Percentiles rank a stretch among this genome's conserved stretches.
Evolutionary conservation across 2,329 filamentous ascomycete genomes (phyloP).

Genomic region (Neonectria neomacrospora): DNA sequence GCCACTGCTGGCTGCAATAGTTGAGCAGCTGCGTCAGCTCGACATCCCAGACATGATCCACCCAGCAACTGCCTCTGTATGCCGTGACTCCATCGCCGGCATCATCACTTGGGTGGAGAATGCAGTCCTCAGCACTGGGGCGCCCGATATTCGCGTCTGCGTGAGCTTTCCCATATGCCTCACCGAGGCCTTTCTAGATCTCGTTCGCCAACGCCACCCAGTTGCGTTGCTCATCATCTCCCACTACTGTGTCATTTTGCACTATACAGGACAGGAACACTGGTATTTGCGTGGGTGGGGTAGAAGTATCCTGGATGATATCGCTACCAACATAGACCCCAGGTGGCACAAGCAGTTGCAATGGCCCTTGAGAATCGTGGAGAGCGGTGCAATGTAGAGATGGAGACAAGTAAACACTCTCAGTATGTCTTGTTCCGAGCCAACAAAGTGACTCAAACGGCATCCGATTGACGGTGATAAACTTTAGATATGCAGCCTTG

Average conservation of each 20-base stretch:
- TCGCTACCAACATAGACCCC: conserved; percentile 15
- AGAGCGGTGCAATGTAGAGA: conserved; percentile 1
- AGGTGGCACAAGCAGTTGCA: conserved; percentile 18
- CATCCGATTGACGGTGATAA: too few species aligned
- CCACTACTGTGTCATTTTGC: conserved; percentile 32
- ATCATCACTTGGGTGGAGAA: conserved; percentile 20
- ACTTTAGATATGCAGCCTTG: too few species aligned
- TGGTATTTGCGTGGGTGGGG: conserved; percentile 37
- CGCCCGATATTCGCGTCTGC: conserved; percentile 18
- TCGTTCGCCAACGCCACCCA: conserved; percentile 29
- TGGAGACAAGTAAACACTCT: background rate
- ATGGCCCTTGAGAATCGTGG: conserved; percentile 29
- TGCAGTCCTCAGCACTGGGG: background rate
- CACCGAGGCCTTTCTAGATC: conserved; percentile 30
- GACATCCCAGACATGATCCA: conserved; percentile 21
- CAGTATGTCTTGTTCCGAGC: too few species aligned
- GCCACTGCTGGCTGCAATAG: conserved; percentile 15
- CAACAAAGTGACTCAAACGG: too few species aligned
- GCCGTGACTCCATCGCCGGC: conserved; percentile 14
- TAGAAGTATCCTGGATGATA: conserved; percentile 16
- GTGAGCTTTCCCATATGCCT: conserved; percentile 33
- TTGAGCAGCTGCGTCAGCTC: conserved; percentile 27
- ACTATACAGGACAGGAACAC: conserved; percentile 16
- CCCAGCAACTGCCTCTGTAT: background rate
- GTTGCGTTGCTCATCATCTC: conserved; percentile 28